Evolutionary conservation across 257 asterid genomes (phyloP).

Genomic region (Osmanthus fragrans): DNA sequence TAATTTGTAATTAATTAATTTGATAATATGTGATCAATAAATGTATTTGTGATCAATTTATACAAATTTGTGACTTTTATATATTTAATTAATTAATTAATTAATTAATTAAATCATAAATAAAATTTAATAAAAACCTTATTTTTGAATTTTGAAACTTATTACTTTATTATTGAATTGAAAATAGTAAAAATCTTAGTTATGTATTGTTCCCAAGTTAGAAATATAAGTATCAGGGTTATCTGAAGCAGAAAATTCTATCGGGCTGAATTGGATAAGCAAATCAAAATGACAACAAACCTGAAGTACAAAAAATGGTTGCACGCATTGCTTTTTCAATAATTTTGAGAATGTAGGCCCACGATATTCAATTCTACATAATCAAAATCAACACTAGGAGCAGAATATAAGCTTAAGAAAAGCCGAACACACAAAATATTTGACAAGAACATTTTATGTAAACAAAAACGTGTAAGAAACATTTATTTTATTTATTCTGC

Average conservation of each 20-base stretch:
- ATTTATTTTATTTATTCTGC: not conserved
- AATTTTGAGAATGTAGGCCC: conserved; percentile 88
- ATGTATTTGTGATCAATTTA: too few species aligned
- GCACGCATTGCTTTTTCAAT: conserved; percentile 90
- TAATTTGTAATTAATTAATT: too few species aligned
- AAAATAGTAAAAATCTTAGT: too few species aligned
- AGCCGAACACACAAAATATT: not conserved
- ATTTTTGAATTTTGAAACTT: too few species aligned
- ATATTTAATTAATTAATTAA: too few species aligned
- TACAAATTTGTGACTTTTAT: too few species aligned
- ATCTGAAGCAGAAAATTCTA: not conserved
- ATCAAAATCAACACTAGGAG: conserved; percentile 24
- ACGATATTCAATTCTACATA: conserved; percentile 87
- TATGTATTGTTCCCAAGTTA: too few species aligned
- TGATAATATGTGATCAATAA: too few species aligned
- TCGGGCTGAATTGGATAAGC: conserved; percentile 9
- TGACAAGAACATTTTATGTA: not conserved
- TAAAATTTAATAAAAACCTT: too few species aligned
- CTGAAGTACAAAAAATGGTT: conserved; percentile 94
- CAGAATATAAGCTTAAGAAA: conserved; percentile 11
- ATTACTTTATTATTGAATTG: too few species aligned
- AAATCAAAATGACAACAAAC: conserved; percentile 38
- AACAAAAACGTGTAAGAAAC: not conserved
- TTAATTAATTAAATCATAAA: too few species aligned
- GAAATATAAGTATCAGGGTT: not conserved